Evolutionary conservation across 1,284 basidiomycete species (phyloP).

Genomic region (Melampsora larici-populina): DNA sequence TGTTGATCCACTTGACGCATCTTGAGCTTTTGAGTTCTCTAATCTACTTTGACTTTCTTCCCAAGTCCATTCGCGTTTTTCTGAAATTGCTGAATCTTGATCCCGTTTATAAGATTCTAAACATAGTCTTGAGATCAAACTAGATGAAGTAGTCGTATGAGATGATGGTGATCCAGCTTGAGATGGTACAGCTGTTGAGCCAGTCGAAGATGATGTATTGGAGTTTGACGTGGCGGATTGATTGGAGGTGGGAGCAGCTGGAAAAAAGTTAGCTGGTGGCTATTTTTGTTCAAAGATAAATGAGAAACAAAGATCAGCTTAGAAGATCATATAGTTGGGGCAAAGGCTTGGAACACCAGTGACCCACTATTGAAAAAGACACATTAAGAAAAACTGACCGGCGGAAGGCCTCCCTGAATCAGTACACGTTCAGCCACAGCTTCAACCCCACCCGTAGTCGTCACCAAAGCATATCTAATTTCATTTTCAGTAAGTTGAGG

Average conservation of each 20-base stretch:
- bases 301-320: not conserved
- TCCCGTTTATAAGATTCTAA: slow-evolving; percentile 19
- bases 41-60: not conserved
- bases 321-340: too few species aligned
- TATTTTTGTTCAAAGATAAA: not conserved
- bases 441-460: slow-evolving; percentile 11
- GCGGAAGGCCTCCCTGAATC: slow-evolving; percentile 11
- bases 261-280: slow-evolving; percentile 35
- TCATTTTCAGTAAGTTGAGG: slow-evolving; percentile 37
- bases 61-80: too few species aligned
- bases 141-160: slow-evolving; percentile 1
- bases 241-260: not conserved
- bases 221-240: not conserved
- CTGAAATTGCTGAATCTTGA: slow-evolving; percentile 11
- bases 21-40: not conserved
- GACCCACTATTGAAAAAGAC: too few species aligned
- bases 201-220: not conserved
- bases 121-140: slow-evolving; percentile 28
- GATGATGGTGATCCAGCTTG: not conserved
- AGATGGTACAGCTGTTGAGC: not conserved
- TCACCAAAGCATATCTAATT: slow-evolving; percentile 31
- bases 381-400: not conserved
- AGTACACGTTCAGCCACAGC: slow-evolving; percentile 29
- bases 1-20: not conserved
- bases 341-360: too few species aligned